Conservation (phyloP, 345 rosid species). For the Chamaenerion angustifolium region DNA sequence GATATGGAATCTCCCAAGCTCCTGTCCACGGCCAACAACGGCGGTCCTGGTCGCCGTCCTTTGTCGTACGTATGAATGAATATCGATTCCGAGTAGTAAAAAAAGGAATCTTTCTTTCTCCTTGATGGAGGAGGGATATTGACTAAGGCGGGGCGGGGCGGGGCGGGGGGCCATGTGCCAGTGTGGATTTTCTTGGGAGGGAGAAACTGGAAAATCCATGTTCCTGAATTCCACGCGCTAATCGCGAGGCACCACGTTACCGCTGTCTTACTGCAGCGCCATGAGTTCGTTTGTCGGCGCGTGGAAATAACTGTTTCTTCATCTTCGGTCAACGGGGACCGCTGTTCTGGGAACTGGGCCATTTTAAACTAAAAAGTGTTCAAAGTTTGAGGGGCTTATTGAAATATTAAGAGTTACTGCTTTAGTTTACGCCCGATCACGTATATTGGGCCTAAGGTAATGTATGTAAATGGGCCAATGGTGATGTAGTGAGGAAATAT, state of each 20-base stretch:
- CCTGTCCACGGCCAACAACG: not conserved
- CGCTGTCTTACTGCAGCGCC: not conserved
- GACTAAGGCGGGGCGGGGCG: not conserved
- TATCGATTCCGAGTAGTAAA: not conserved
- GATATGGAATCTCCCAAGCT: not conserved
- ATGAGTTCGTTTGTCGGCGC: not conserved
- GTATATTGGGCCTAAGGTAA: no score
- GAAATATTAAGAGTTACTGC: no score
- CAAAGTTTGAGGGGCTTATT: no score
- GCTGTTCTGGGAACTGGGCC: not conserved
- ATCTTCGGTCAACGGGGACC: not conserved
- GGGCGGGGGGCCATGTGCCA: conserved; percentile 3
- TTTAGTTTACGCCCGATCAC: no score
- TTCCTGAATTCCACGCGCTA: conserved; percentile 2
- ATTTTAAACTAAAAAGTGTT: no score
- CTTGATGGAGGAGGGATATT: not conserved
- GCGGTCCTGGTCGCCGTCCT: not conserved
- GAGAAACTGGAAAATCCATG: not conserved
- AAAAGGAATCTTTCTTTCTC: not conserved
- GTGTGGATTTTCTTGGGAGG: not conserved
- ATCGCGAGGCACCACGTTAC: not conserved
- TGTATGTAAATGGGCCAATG: no score
- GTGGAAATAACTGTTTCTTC: not conserved
- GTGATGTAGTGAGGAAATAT: no score
- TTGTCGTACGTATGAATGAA: not conserved